These are phyloP conservation scores for Phoma sp. DNA, from an alignment of 2,329 filamentous ascomycete species.

Conservation along the genomic window DNA sequence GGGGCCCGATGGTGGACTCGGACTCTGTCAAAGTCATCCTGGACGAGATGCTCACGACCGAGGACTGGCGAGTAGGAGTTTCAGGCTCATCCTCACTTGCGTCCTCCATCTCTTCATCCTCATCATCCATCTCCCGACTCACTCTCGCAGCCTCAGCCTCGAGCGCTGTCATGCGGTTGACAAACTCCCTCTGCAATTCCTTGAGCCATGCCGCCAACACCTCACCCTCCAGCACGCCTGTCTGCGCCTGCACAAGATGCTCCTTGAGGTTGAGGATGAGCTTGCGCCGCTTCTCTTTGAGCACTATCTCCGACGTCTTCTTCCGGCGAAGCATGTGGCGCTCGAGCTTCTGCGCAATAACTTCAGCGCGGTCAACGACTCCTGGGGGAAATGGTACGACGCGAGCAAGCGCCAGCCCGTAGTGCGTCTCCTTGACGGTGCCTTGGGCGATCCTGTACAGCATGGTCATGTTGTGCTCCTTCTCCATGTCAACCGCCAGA, in stretches of 20 bases:
- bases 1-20: slow-evolving; percentile 18
- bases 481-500: slow-evolving; percentile 71
- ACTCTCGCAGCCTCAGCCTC: slow-evolving; percentile 53
- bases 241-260: slow-evolving; percentile 70
- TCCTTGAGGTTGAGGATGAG: slow-evolving; percentile 76
- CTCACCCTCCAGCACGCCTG: slow-evolving; percentile 69
- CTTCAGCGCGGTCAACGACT: slow-evolving; percentile 72
- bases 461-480: slow-evolving; percentile 77
- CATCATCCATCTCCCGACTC: slow-evolving; percentile 20
- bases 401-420: slow-evolving; percentile 82
- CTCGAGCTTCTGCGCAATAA: slow-evolving; percentile 68
- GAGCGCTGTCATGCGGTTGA: slow-evolving; percentile 71
- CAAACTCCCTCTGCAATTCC: slow-evolving; percentile 76
- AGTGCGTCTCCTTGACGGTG: slow-evolving; percentile 72
- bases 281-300: slow-evolving; percentile 70
- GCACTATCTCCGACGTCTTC: slow-evolving; percentile 63
- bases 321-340: slow-evolving; percentile 64
- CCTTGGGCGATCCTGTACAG: slow-evolving; percentile 82
- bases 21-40: slow-evolving; percentile 23
- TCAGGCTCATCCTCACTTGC: slow-evolving; percentile 16
- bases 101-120: slow-evolving; percentile 25
- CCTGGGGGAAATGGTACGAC: slow-evolving; percentile 73
- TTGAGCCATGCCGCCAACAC: slow-evolving; percentile 69
- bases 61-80: slow-evolving; percentile 25
- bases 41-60: slow-evolving; percentile 33